Evolutionary conservation across 768 basidiomycete genomes (phyloP).

Genomic region (Lactarius psammicola): DNA sequence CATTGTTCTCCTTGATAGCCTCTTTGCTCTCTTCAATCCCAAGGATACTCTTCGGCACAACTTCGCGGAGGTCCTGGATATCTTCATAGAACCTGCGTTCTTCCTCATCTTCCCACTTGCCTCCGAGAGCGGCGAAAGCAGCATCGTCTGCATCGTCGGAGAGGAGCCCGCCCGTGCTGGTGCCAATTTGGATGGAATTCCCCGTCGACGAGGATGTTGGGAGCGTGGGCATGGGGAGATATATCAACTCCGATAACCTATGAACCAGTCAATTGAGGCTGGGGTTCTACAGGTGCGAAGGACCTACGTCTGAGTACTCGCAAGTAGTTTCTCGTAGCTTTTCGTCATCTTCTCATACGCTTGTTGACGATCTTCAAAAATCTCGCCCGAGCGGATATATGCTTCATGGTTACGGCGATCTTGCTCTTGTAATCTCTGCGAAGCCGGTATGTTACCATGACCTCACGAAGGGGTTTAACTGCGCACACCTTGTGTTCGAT

Average conservation of each 20-base stretch:
- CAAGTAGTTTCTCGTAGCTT: conserved; percentile 86
- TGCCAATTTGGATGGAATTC: conserved; percentile 77
- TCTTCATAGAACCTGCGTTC: conserved; percentile 94
- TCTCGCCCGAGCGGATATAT: conserved; percentile 98
- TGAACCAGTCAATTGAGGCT: conserved; percentile 1
- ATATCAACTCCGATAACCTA: conserved; percentile 90
- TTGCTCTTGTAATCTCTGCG: conserved; percentile 91
- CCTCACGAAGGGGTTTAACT: neutral
- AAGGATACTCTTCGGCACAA: conserved; percentile 84
- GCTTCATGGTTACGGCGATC: conserved; percentile 97
- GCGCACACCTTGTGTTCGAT: conserved; percentile 81
- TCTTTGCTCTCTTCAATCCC: conserved; percentile 55
- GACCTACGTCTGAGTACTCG: conserved; percentile 82
- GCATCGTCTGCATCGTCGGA: conserved; percentile 60
- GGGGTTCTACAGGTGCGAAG: neutral
- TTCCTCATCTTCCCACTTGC: conserved; percentile 99
- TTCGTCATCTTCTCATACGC: conserved; percentile 99
- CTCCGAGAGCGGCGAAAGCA: conserved; percentile 47
- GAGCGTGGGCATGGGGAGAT: conserved; percentile 75
- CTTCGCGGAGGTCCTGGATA: conserved; percentile 84
- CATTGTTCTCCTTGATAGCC: conserved; percentile 37
- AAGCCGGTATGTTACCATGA: neutral
- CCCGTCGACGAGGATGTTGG: conserved; percentile 79
- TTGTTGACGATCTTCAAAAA: conserved; percentile 98
- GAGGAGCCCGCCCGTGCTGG: conserved; percentile 41